Conservation (phyloP, 176 grass and related monocot species). For the Lolium perenne region DNA sequence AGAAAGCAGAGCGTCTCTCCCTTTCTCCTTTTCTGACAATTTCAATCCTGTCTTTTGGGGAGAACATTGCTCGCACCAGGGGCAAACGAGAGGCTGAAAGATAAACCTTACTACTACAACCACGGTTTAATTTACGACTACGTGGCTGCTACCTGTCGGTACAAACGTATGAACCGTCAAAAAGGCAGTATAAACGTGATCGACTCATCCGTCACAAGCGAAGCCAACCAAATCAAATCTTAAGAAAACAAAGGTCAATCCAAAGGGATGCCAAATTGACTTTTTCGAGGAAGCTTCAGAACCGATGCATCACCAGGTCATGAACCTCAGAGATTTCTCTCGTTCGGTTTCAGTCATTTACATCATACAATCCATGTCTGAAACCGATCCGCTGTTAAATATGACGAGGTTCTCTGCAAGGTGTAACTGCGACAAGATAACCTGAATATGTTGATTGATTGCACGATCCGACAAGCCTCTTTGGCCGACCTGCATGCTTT, state of each 20-base stretch:
- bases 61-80: conserved; percentile 11
- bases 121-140: background rate
- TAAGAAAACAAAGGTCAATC: too few relatives aligned
- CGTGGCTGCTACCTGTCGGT: background rate
- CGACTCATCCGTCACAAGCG: too few relatives aligned
- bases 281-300: too few relatives aligned
- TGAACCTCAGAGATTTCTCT: too few relatives aligned
- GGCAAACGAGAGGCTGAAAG: background rate
- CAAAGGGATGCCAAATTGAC: too few relatives aligned
- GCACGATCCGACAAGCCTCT: background rate
- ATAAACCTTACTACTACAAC: background rate
- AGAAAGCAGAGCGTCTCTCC: conserved; percentile 36
- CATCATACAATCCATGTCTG: background rate
- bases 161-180: background rate
- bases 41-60: conserved; percentile 38
- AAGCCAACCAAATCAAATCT: too few relatives aligned
- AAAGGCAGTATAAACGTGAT: too few relatives aligned
- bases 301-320: too few relatives aligned
- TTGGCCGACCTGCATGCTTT: too few relatives aligned
- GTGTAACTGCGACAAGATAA: background rate
- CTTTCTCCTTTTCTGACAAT: conserved; percentile 12
- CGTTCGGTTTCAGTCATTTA: too few relatives aligned
- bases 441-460: background rate
- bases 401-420: background rate
- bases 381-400: conserved; percentile 23